These are phyloP conservation scores for Penicillium pulvis DNA, from an alignment of 495 filamentous ascomycete genomes.

Conservation along the genomic window DNA sequence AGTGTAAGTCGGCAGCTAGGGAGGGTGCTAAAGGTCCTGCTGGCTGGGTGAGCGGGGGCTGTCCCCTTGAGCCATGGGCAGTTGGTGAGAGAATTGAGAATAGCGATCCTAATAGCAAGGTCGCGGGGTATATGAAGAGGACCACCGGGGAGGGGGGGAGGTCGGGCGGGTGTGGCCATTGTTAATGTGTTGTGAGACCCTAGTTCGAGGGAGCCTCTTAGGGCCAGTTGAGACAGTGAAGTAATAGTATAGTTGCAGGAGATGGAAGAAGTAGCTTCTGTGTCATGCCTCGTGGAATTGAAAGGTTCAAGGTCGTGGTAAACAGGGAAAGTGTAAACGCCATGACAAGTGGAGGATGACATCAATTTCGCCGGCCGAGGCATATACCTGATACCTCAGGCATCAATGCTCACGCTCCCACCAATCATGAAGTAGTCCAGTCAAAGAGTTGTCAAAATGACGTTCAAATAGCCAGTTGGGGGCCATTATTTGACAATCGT, in stretches of 20 bases:
- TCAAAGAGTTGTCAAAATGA: not conserved
- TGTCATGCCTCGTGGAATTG: conserved; percentile 2
- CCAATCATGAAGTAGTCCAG: not conserved
- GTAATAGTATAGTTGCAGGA: not conserved
- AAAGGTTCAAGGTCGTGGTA: not conserved
- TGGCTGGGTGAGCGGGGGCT: conserved; percentile 46
- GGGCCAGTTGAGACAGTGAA: not conserved
- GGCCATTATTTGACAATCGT: too few species aligned
- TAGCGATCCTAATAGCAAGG: conserved; percentile 76
- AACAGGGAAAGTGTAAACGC: conserved; percentile 9
- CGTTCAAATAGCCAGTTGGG: too few species aligned
- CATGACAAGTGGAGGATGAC: conserved; percentile 20
- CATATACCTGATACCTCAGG: conserved; percentile 13
- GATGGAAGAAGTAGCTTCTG: not conserved
- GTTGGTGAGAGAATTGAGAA: conserved; percentile 77
- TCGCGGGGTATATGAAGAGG: conserved; percentile 71
- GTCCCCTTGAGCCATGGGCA: conserved; percentile 40
- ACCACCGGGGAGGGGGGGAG: conserved; percentile 31
- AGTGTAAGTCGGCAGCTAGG: conserved; percentile 46
- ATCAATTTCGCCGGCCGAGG: conserved; percentile 25
- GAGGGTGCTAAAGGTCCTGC: conserved; percentile 57
- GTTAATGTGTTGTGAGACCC: conserved; percentile 11
- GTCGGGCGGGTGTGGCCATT: conserved; percentile 29
- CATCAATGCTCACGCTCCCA: not conserved
- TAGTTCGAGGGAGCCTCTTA: not conserved